Evolutionary conservation across 495 filamentous ascomycete genomes (phyloP).

Genomic region (Aspergillus carlsbadensis): DNA sequence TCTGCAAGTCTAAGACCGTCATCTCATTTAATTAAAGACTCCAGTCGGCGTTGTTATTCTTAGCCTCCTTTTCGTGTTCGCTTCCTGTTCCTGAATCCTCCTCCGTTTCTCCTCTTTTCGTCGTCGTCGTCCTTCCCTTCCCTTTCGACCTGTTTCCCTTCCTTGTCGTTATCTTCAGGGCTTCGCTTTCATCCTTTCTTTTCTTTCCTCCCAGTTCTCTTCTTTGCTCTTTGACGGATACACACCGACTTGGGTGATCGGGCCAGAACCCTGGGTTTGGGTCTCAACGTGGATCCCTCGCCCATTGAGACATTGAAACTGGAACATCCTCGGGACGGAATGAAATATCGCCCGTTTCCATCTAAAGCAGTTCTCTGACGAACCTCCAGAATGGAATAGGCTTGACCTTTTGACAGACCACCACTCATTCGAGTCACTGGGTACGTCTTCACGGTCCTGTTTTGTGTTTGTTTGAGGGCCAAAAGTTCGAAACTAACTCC

Average conservation of each 20-base stretch:
- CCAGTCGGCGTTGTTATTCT: conserved; percentile 4
- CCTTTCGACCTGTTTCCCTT: not conserved
- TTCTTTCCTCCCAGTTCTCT: not conserved
- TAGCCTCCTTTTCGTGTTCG: conserved; percentile 8
- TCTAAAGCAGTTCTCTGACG: conserved; percentile 3
- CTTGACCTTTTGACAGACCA: not conserved
- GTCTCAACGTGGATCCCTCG: conserved; percentile 27
- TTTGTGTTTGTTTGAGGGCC: not conserved
- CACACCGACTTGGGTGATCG: conserved; percentile 1
- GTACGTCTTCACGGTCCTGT: not conserved
- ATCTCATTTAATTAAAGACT: conserved; percentile 6
- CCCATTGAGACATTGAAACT: conserved; percentile 1
- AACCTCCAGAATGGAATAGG: conserved; percentile 16
- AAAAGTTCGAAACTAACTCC: not conserved
- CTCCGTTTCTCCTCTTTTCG: conserved; percentile 2
- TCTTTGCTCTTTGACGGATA: conserved; percentile 3
- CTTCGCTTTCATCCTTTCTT: not conserved
- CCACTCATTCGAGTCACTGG: not conserved
- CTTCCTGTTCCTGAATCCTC: not conserved
- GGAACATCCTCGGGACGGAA: conserved; percentile 14
- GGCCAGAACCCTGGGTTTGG: conserved; percentile 15
- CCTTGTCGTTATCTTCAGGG: not conserved
- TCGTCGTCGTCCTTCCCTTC: conserved; percentile 6
- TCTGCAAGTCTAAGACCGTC: conserved; percentile 26
- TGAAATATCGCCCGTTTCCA: conserved; percentile 15